Evolutionary conservation across 768 basidiomycete species (phyloP).

Genomic region (Mycena haematopus): DNA sequence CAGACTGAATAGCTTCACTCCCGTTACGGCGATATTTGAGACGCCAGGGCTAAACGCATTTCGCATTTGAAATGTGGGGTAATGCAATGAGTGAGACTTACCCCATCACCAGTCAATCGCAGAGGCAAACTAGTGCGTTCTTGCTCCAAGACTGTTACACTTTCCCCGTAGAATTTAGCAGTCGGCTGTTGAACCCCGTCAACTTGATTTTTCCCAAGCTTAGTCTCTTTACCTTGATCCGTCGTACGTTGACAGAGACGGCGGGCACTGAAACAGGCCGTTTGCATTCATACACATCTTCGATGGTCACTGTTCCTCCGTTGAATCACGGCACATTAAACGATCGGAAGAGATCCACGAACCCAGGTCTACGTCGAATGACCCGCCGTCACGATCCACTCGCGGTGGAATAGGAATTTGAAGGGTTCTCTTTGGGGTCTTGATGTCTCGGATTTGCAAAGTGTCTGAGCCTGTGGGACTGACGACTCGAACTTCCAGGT

Average conservation of each 20-base stretch:
- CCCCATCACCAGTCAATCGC: slow-evolving; percentile 89
- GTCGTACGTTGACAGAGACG: slow-evolving; percentile 82
- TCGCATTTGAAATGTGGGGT: slow-evolving; percentile 9
- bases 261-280: slow-evolving; percentile 77
- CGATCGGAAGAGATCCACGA: neutral
- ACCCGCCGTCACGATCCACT: slow-evolving; percentile 72
- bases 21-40: slow-evolving; percentile 72
- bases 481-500: slow-evolving; percentile 80
- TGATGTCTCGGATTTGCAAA: slow-evolving; percentile 60
- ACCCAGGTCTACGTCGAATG: slow-evolving; percentile 83
- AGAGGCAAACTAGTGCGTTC: slow-evolving; percentile 78
- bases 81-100: slow-evolving; percentile 44
- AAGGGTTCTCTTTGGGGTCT: slow-evolving; percentile 58
- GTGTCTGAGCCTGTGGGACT: slow-evolving; percentile 72
- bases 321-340: slow-evolving; percentile 22
- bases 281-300: slow-evolving; percentile 89
- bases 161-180: slow-evolving; percentile 81
- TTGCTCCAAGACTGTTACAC: slow-evolving; percentile 73
- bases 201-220: neutral
- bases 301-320: slow-evolving; percentile 70
- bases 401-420: slow-evolving; percentile 71
- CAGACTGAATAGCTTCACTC: slow-evolving; percentile 46
- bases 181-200: slow-evolving; percentile 64
- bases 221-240: slow-evolving; percentile 63
- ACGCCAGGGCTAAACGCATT: slow-evolving; percentile 76